Evolutionary conservation across 371 early-diverging fungal genomes (phyloP).

Genomic region (Rhizopus sp.): DNA sequence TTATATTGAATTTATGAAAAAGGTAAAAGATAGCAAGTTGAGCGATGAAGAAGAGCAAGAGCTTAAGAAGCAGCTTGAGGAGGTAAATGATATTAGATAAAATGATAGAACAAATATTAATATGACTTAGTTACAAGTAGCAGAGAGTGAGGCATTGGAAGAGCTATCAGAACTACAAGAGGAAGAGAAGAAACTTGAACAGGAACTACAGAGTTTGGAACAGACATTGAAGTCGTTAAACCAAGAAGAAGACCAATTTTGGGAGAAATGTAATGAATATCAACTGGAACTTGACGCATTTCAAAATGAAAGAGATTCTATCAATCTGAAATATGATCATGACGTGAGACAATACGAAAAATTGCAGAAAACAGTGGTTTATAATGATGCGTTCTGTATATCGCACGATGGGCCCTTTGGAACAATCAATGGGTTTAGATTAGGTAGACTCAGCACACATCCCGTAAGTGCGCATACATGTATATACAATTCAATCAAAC

Average conservation of each 20-base stretch:
- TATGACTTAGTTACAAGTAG: slow-evolving; percentile 36
- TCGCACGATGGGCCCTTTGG: slow-evolving; percentile 86
- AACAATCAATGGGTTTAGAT: slow-evolving; percentile 91
- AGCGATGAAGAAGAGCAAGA: slow-evolving; percentile 51
- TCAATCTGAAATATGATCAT: slow-evolving; percentile 78
- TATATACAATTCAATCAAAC: background rate
- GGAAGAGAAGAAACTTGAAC: slow-evolving; percentile 58
- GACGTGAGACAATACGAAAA: slow-evolving; percentile 77
- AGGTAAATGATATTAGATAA: slow-evolving; percentile 32
- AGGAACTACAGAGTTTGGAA: slow-evolving; percentile 63
- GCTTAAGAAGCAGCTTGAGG: slow-evolving; percentile 50
- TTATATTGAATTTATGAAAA: slow-evolving; percentile 72
- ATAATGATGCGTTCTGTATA: slow-evolving; percentile 91
- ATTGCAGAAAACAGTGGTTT: slow-evolving; percentile 90
- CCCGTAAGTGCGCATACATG: slow-evolving; percentile 41
- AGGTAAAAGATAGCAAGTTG: slow-evolving; percentile 55
- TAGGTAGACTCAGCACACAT: slow-evolving; percentile 81
- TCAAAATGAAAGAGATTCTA: slow-evolving; percentile 79
- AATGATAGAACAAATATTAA: background rate
- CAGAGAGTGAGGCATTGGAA: slow-evolving; percentile 55
- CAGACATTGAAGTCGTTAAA: slow-evolving; percentile 67
- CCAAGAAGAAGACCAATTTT: slow-evolving; percentile 62
- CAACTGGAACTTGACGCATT: slow-evolving; percentile 61
- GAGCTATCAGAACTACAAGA: slow-evolving; percentile 60
- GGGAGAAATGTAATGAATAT: slow-evolving; percentile 79